Percentiles rank a stretch among this genome's conserved stretches.
Conservation (phyloP, 2,329 filamentous ascomycete genomes). For the Colletotrichum camelliae region DNA sequence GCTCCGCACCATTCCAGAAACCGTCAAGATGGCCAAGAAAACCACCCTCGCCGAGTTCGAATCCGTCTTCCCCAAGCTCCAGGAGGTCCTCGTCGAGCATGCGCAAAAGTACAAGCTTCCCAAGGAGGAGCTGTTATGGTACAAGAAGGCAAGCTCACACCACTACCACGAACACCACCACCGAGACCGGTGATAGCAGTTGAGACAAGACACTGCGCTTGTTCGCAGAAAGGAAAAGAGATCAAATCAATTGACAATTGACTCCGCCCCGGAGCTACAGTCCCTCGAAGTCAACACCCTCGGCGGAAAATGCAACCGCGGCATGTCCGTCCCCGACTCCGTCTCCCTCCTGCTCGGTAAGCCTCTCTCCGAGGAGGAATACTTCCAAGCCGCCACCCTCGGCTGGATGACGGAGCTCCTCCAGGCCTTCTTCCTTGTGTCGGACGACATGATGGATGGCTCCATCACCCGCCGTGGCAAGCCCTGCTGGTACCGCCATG, state of each 20-base stretch:
- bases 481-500: conserved; percentile 95
- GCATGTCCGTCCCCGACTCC: conserved; percentile 96
- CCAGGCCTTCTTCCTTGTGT: conserved; percentile 98
- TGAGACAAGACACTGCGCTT: background rate
- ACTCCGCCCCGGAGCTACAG: conserved; percentile 56
- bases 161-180: background rate
- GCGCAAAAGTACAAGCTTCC: conserved; percentile 85
- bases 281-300: conserved; percentile 80
- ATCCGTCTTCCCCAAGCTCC: conserved; percentile 84
- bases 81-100: conserved; percentile 81
- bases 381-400: conserved; percentile 85
- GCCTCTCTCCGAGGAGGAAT: conserved; percentile 79
- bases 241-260: background rate
- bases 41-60: conserved; percentile 88
- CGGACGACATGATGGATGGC: conserved; percentile 97
- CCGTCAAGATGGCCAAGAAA: conserved; percentile 65
- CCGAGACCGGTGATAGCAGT: background rate
- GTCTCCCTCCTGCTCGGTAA: conserved; percentile 77
- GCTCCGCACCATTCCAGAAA: conserved; percentile 12
- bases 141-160: conserved; percentile 68
- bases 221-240: background rate
- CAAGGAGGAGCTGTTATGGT: conserved; percentile 82
- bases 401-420: conserved; percentile 99
- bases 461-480: conserved; percentile 93
- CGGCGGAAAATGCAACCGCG: conserved; percentile 98